These are phyloP conservation scores for Dryadomyces sulphureus DNA, from an alignment of 2,329 filamentous ascomycete species.

Conservation along the genomic window DNA sequence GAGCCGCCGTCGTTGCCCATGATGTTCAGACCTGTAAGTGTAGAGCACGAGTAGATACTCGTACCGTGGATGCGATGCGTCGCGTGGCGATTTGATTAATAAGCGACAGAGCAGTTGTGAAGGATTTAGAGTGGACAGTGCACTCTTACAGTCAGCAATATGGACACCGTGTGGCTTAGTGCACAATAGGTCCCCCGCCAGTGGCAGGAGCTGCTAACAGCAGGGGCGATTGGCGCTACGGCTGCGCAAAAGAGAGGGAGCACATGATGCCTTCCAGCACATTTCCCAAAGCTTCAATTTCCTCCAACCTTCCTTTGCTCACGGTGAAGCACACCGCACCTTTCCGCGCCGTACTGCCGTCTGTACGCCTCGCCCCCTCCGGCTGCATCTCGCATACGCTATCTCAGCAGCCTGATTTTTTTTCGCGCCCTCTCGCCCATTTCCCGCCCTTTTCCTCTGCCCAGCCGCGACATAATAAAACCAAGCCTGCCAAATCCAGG, in stretches of 20 bases:
- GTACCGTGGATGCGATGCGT: too few species aligned
- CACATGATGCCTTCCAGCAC: slow-evolving; percentile 2
- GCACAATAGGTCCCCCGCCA: too few species aligned
- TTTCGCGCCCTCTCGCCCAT: background rate
- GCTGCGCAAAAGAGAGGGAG: background rate
- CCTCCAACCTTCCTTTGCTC: background rate
- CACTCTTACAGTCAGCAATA: too few species aligned
- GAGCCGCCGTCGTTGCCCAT: slow-evolving; percentile 99
- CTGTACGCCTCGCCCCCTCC: background rate
- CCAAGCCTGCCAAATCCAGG: background rate
- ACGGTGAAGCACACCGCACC: background rate
- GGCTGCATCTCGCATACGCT: too few species aligned
- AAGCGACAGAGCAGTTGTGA: too few species aligned
- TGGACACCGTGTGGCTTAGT: background rate
- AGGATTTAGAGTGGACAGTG: too few species aligned
- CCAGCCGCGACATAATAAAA: background rate
- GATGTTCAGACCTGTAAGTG: too few species aligned
- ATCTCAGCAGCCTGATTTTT: too few species aligned
- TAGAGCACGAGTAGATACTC: background rate
- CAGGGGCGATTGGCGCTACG: background rate
- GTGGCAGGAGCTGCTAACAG: background rate
- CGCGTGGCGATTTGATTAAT: too few species aligned
- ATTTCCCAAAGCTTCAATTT: slow-evolving; percentile 1
- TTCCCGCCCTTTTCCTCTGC: background rate
- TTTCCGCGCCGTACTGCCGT: background rate